Evolutionary conservation across 306 rosid species (phyloP).

Genomic region (Phaseolus lunatus): DNA sequence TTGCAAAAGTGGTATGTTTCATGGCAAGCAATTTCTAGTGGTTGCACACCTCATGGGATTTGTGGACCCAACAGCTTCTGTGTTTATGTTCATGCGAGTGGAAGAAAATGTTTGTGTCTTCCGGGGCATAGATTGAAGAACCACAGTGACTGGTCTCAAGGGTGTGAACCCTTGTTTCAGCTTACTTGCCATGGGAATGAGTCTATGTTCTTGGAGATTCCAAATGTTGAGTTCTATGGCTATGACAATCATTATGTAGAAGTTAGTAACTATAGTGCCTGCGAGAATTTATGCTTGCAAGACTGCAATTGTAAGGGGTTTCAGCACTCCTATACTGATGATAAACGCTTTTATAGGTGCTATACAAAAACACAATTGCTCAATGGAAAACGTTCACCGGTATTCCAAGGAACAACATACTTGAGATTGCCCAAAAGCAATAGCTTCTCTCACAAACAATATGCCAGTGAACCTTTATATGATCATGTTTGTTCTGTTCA

Average conservation of each 20-base stretch:
- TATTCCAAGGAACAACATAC: not conserved
- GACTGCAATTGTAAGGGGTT: slow-evolving; percentile 43
- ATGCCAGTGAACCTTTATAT: not conserved
- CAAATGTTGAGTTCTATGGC: slow-evolving; percentile 41
- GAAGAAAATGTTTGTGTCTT: slow-evolving; percentile 26
- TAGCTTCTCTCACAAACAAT: not conserved
- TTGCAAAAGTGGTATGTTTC: slow-evolving; percentile 44
- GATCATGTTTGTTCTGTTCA: not conserved
- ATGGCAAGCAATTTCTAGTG: slow-evolving; percentile 16
- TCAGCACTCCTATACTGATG: not conserved
- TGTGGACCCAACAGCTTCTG: slow-evolving; percentile 51
- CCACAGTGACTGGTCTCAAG: slow-evolving; percentile 47
- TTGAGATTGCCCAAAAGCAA: slow-evolving; percentile 43
- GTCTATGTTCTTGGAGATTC: slow-evolving; percentile 26
- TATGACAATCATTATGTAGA: slow-evolving; percentile 23
- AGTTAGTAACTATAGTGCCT: slow-evolving; percentile 17
- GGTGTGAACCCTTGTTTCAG: slow-evolving; percentile 52
- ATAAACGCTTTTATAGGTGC: not conserved
- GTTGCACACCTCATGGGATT: slow-evolving; percentile 39
- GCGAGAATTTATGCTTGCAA: slow-evolving; percentile 43
- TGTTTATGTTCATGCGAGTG: not conserved
- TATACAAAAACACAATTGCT: slow-evolving; percentile 38
- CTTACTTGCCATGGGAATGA: slow-evolving; percentile 26
- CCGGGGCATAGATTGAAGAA: slow-evolving; percentile 40
- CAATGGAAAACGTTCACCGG: slow-evolving; percentile 41